phyloP scores from a whole-genome alignment of 1,284 basidiomycete species.

The Ustilago nuda region DNA sequence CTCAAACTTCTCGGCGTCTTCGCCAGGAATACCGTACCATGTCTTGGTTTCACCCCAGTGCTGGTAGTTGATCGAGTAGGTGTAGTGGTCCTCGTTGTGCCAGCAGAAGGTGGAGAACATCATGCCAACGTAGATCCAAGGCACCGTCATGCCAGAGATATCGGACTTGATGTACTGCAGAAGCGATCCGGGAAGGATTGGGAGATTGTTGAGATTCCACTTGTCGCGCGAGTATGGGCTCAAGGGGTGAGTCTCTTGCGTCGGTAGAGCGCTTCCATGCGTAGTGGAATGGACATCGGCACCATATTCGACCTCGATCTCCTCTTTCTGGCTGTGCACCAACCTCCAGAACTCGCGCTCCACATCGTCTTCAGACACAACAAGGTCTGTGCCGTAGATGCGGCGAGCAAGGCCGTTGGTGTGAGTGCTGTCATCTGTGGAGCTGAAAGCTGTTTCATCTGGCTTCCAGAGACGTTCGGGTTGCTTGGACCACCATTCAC shows the following conservation, averaged over 20 bases:
- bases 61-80: slow-evolving; percentile 79
- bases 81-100: slow-evolving; percentile 99
- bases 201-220: slow-evolving; percentile 98
- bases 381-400: slow-evolving; percentile 70
- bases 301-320: slow-evolving; percentile 98
- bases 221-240: slow-evolving; percentile 88
- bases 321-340: slow-evolving; percentile 87
- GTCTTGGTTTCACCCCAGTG: slow-evolving; percentile 99
- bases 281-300: slow-evolving; percentile 98
- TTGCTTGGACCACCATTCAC: slow-evolving; percentile 76
- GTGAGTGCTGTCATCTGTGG: neutral
- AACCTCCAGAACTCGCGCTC: slow-evolving; percentile 98
- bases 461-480: slow-evolving; percentile 47
- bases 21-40: slow-evolving; percentile 97
- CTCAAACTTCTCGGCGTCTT: slow-evolving; percentile 94
- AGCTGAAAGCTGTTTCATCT: slow-evolving; percentile 2
- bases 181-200: slow-evolving; percentile 86
- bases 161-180: slow-evolving; percentile 94
- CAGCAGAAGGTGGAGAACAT: slow-evolving; percentile 99
- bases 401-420: slow-evolving; percentile 51
- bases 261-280: slow-evolving; percentile 96
- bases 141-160: slow-evolving; percentile 99
- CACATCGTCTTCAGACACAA: slow-evolving; percentile 86
- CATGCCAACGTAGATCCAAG: slow-evolving; percentile 99
- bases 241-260: slow-evolving; percentile 88